phyloP scores from a whole-genome alignment of 768 basidiomycete genomes.

The Russula earlei region DNA sequence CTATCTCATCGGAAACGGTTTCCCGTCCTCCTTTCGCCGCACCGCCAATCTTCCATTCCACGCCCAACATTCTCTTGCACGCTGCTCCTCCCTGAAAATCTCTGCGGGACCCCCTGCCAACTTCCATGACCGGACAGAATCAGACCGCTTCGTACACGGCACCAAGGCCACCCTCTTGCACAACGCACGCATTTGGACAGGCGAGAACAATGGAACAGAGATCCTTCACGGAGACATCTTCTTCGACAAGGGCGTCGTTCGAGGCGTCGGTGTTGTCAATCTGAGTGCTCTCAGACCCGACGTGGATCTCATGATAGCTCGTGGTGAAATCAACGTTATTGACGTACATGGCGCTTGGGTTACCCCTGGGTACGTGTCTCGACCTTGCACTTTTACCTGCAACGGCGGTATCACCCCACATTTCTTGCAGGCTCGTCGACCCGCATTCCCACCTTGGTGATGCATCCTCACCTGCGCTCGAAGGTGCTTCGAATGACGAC shows the following conservation, averaged over 20 bases:
- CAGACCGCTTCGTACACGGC: conserved; percentile 58
- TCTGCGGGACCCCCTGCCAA: conserved; percentile 36
- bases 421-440: conserved; percentile 31
- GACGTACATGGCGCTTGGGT: conserved; percentile 68
- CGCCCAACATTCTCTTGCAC: conserved; percentile 10
- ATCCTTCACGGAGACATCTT: conserved; percentile 58
- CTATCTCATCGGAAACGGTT: conserved; percentile 1
- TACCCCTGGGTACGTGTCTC: conserved; percentile 48
- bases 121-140: conserved; percentile 42
- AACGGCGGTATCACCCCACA: not conserved
- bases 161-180: conserved; percentile 56
- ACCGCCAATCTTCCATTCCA: conserved; percentile 2
- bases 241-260: conserved; percentile 60
- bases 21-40: conserved; percentile 1
- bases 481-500: conserved; percentile 30
- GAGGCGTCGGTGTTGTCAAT: conserved; percentile 38
- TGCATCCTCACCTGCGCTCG: conserved; percentile 21
- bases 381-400: not conserved
- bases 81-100: conserved; percentile 34
- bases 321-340: conserved; percentile 32
- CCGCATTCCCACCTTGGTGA: conserved; percentile 42
- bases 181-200: conserved; percentile 83
- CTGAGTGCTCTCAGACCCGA: conserved; percentile 25
- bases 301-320: conserved; percentile 10
- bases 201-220: conserved; percentile 54